Percentiles rank a stretch among this genome's conserved stretches.
These are phyloP conservation scores for Mycocentrospora acerina DNA, from an alignment of 2,329 filamentous ascomycete species.

Conservation along the genomic window DNA sequence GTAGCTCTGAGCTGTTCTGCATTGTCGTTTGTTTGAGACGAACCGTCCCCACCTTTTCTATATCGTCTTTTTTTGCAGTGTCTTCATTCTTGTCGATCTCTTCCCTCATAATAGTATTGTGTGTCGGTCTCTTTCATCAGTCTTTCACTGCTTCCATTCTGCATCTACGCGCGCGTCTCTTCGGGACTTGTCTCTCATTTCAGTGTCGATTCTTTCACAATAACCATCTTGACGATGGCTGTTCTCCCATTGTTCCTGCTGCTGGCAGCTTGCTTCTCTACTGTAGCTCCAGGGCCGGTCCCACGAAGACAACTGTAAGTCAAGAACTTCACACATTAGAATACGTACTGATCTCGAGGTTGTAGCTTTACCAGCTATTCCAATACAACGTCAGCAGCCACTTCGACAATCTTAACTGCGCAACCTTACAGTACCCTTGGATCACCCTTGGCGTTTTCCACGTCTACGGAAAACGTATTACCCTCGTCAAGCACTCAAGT, in stretches of 20 bases:
- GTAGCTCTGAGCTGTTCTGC: constrained; percentile 27
- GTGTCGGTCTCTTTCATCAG: constrained; percentile 21
- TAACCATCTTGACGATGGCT: constrained; percentile 28
- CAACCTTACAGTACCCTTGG: constrained; percentile 1
- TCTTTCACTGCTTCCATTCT: constrained; percentile 22
- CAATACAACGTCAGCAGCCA: constrained; percentile 24
- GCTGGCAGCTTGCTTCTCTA: constrained; percentile 40
- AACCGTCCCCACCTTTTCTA: constrained; percentile 20
- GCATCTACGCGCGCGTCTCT: constrained; percentile 20
- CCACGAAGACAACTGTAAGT: constrained; percentile 36
- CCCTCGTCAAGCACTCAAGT: too few relatives aligned
- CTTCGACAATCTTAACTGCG: constrained; percentile 3
- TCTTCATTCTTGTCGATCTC: constrained; percentile 32
- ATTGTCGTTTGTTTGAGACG: constrained; percentile 29
- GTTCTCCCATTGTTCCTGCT: constrained; percentile 30
- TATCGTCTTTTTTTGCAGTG: constrained; percentile 21
- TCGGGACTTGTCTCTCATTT: constrained; percentile 10
- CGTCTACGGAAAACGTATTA: too few relatives aligned
- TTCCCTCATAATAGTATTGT: constrained; percentile 32
- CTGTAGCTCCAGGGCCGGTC: constrained; percentile 36
- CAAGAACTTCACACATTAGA: neutral
- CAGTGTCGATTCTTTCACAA: constrained; percentile 21
- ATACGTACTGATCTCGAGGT: neutral
- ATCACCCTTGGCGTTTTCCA: too few relatives aligned
- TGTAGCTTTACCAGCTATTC: constrained; percentile 28